phyloP scores from a whole-genome alignment of 768 basidiomycete genomes.

The Trametes cubensis region DNA sequence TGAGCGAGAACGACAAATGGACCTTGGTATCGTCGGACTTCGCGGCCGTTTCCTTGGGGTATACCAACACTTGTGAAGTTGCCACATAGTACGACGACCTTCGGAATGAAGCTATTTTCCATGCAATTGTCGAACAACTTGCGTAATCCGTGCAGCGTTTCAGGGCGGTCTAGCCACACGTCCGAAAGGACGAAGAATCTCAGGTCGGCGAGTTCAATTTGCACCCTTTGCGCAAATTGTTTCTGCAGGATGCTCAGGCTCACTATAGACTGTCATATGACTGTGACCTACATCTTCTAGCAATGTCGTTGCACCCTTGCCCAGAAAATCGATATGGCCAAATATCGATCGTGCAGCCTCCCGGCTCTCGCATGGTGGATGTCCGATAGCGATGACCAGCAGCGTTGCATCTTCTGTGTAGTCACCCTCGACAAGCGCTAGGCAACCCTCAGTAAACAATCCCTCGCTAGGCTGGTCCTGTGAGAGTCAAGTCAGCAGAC shows the following conservation, averaged over 20 bases:
- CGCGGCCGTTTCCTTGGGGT: constrained; percentile 74
- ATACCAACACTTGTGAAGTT: constrained; percentile 90
- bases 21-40: constrained; percentile 88
- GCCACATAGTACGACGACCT: constrained; percentile 89
- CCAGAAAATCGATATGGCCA: constrained; percentile 96
- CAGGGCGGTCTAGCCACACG: constrained; percentile 90
- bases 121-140: constrained; percentile 90
- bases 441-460: constrained; percentile 93
- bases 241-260: constrained; percentile 43
- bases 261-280: not conserved
- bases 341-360: constrained; percentile 89
- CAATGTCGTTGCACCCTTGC: constrained; percentile 88
- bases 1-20: not conserved
- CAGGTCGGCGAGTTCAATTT: constrained; percentile 71
- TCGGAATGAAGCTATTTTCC: constrained; percentile 85
- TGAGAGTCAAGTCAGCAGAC: no score
- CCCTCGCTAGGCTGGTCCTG: constrained; percentile 93
- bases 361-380: constrained; percentile 93
- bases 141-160: constrained; percentile 76
- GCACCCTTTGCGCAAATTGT: constrained; percentile 62
- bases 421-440: constrained; percentile 94
- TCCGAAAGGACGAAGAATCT: constrained; percentile 95
- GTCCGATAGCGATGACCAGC: constrained; percentile 91
- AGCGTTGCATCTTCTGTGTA: constrained; percentile 92
- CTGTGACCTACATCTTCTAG: constrained; percentile 79